Evolutionary conservation across 208 protist species (phyloP).

Genomic region (Lotmaria passim): DNA sequence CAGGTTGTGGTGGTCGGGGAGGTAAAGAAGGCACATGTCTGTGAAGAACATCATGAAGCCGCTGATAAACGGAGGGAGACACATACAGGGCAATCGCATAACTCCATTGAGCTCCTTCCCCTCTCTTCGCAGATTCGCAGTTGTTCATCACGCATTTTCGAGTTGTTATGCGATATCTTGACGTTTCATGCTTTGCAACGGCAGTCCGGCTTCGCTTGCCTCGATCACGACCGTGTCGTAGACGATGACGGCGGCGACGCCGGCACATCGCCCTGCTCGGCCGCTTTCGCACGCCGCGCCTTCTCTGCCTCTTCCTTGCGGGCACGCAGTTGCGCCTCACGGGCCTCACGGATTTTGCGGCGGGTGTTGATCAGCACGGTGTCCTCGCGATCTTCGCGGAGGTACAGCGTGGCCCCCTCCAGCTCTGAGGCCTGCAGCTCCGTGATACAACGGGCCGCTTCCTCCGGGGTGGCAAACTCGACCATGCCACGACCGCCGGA

Average conservation of each 20-base stretch:
- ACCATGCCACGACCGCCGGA: conserved; percentile 82
- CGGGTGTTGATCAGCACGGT: conserved; percentile 85
- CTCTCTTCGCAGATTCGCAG: too few species aligned
- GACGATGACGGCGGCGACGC: background rate
- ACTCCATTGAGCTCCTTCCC: too few species aligned
- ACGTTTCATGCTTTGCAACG: too few species aligned
- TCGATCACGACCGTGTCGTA: background rate
- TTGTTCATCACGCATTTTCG: too few species aligned
- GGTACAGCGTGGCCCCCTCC: conserved; percentile 82
- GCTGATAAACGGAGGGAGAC: too few species aligned
- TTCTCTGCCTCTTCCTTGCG: conserved; percentile 80
- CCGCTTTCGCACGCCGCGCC: conserved; percentile 48
- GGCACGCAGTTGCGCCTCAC: conserved; percentile 76
- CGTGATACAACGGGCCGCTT: conserved; percentile 82
- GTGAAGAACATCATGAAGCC: too few species aligned
- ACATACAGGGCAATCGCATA: too few species aligned
- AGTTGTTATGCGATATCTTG: too few species aligned
- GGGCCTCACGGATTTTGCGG: conserved; percentile 77
- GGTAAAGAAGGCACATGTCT: too few species aligned
- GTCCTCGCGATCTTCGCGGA: conserved; percentile 88
- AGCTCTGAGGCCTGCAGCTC: conserved; percentile 87
- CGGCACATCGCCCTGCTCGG: conserved; percentile 51
- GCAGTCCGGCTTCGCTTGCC: too few species aligned
- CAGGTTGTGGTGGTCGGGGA: too few species aligned
- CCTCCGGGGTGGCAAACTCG: conserved; percentile 83